These are phyloP conservation scores for Botrytis porri DNA, from an alignment of 2,329 filamentous ascomycete species.

Conservation along the genomic window DNA sequence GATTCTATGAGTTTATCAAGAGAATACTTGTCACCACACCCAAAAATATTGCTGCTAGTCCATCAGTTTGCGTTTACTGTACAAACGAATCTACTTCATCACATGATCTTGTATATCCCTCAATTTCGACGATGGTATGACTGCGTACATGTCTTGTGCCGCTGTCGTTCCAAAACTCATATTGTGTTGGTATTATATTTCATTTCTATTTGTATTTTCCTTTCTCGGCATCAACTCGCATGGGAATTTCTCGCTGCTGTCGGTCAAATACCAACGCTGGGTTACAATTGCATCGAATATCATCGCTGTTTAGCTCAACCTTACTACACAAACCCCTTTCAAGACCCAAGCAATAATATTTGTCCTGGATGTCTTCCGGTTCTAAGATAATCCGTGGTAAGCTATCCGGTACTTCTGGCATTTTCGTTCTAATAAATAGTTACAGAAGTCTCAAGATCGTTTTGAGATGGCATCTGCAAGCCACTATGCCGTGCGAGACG, in stretches of 20 bases:
- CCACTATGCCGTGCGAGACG: not conserved
- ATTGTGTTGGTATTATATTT: not conserved
- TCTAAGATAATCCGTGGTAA: fast-evolving
- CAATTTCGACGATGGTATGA: not conserved
- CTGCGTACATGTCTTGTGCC: not conserved
- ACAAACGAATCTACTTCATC: not conserved
- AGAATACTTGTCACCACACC: not conserved
- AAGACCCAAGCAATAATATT: not conserved
- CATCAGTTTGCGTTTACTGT: not conserved
- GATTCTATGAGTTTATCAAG: not conserved
- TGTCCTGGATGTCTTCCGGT: fast-evolving
- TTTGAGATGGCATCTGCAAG: not conserved
- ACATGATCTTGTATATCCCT: not conserved
- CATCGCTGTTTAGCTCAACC: not conserved
- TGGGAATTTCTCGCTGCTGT: fast-evolving
- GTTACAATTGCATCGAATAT: not conserved
- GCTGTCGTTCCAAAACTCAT: not conserved
- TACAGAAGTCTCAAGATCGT: not conserved
- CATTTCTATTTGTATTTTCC: no score
- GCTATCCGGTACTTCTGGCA: not conserved
- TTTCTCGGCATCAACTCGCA: not conserved
- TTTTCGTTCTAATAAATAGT: not conserved
- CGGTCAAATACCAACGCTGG: not conserved
- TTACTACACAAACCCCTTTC: fast-evolving
- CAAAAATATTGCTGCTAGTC: not conserved